Evolutionary conservation across 2,329 filamentous ascomycete genomes (phyloP).

Genomic region (Penicillium sp.): DNA sequence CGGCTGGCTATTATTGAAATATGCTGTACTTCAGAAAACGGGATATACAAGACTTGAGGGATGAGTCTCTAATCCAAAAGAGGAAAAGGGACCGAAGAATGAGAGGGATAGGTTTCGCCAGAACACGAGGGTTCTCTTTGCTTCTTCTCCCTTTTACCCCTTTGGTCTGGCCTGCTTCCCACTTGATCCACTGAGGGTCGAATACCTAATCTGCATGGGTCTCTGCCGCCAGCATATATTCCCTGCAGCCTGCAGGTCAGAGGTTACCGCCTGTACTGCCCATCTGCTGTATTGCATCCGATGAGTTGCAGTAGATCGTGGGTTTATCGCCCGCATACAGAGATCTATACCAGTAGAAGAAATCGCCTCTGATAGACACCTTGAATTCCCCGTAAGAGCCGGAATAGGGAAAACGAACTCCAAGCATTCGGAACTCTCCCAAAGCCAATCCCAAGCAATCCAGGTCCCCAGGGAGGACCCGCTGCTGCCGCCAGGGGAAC

Average conservation of each 20-base stretch:
- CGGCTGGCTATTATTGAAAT: slow-evolving; percentile 6
- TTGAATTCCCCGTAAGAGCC: slow-evolving; percentile 6
- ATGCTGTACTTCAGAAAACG: background rate
- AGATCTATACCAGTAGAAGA: background rate
- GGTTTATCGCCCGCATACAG: background rate
- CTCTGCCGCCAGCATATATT: slow-evolving; percentile 15
- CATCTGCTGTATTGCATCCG: background rate
- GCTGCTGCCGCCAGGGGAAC: slow-evolving; percentile 16
- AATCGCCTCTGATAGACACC: background rate
- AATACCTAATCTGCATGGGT: slow-evolving; percentile 19
- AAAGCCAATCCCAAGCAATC: slow-evolving; percentile 5
- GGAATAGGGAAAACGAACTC: background rate
- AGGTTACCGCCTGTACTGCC: slow-evolving; percentile 8
- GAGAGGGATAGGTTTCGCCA: slow-evolving; percentile 5
- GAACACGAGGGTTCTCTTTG: slow-evolving; percentile 13
- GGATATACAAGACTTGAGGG: background rate
- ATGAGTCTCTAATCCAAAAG: slow-evolving; percentile 1
- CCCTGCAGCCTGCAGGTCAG: slow-evolving; percentile 23
- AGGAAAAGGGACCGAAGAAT: slow-evolving; percentile 12
- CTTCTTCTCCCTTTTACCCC: slow-evolving; percentile 19
- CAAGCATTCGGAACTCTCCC: background rate
- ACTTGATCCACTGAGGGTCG: slow-evolving; percentile 16
- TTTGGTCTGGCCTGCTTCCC: slow-evolving; percentile 10
- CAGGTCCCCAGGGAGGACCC: slow-evolving; percentile 8
- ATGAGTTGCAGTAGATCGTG: slow-evolving; percentile 13